phyloP scores from a whole-genome alignment of 164 flowering plant genomes.

The Buxus sempervirens region DNA sequence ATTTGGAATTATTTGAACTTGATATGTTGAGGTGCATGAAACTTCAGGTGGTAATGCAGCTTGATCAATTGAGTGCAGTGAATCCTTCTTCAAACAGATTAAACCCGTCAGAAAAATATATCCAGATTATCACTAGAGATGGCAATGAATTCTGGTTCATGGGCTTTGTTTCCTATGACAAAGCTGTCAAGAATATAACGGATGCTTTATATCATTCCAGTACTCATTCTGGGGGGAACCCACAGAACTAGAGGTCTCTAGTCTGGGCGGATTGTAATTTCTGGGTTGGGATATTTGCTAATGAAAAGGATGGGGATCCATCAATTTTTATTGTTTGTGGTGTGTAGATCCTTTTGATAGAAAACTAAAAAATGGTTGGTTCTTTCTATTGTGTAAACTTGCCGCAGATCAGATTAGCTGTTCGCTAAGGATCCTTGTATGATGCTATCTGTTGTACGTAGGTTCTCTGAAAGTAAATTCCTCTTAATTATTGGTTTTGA shows the following conservation, averaged over 20 bases:
- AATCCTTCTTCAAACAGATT: slow-evolving; percentile 18
- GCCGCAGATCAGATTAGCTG: too few species aligned
- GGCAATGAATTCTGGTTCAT: slow-evolving; percentile 70
- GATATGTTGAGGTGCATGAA: neutral
- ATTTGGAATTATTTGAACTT: neutral
- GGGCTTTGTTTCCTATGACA: slow-evolving; percentile 65
- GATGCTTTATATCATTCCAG: slow-evolving; percentile 7
- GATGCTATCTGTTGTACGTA: too few species aligned
- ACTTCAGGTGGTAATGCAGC: slow-evolving; percentile 16
- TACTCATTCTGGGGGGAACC: neutral
- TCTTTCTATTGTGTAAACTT: too few species aligned
- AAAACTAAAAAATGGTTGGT: too few species aligned
- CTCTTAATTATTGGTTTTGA: too few species aligned
- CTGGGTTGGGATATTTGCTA: too few species aligned
- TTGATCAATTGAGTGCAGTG: slow-evolving; percentile 14
- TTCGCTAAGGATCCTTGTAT: too few species aligned
- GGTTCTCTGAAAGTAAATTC: too few species aligned
- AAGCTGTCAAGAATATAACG: slow-evolving; percentile 41
- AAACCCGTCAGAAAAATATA: slow-evolving; percentile 43
- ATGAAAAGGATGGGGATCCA: slow-evolving; percentile 40
- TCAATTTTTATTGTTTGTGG: too few species aligned
- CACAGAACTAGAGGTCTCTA: neutral
- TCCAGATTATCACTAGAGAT: slow-evolving; percentile 47
- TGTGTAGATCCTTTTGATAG: too few species aligned
- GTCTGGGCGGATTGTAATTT: too few species aligned